phyloP scores from a whole-genome alignment of 805 yeast species.

The Saturnispora saitoi region DNA sequence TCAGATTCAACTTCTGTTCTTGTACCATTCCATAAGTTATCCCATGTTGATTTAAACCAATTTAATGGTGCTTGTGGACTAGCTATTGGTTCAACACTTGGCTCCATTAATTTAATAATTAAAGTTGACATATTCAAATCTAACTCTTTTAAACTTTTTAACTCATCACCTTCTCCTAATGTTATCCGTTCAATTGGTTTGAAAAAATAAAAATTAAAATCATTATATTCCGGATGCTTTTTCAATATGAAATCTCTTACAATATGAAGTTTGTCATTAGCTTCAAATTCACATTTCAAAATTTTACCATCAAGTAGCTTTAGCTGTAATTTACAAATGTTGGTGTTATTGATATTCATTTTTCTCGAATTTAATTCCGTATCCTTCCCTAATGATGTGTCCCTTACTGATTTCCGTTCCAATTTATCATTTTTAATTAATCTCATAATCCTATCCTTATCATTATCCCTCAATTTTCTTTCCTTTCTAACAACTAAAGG shows the following conservation, averaged over 20 bases:
- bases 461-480: neutral
- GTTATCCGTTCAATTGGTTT: conserved; percentile 53
- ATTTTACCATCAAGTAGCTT: conserved; percentile 62
- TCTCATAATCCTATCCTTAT: neutral
- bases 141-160: conserved; percentile 40
- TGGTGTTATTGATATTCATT: conserved; percentile 25
- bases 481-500: neutral
- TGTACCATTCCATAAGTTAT: conserved; percentile 7
- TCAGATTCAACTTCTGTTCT: neutral
- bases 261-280: conserved; percentile 38
- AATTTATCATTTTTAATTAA: conserved; percentile 4
- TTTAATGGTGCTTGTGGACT: conserved; percentile 19
- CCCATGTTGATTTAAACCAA: conserved; percentile 23
- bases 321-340: conserved; percentile 38
- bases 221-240: conserved; percentile 40
- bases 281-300: conserved; percentile 41
- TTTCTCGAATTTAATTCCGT: conserved; percentile 10
- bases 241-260: conserved; percentile 57
- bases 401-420: conserved; percentile 1
- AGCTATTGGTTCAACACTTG: neutral
- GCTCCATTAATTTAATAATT: conserved; percentile 52
- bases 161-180: conserved; percentile 56
- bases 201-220: conserved; percentile 40
- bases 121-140: conserved; percentile 63
- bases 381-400: neutral